Evolutionary conservation across 1,139 yeast genomes (phyloP), one percentile per base, ranked within the genome.

Genomic region (Nakaseomyces kungkrabaensis): DNA sequence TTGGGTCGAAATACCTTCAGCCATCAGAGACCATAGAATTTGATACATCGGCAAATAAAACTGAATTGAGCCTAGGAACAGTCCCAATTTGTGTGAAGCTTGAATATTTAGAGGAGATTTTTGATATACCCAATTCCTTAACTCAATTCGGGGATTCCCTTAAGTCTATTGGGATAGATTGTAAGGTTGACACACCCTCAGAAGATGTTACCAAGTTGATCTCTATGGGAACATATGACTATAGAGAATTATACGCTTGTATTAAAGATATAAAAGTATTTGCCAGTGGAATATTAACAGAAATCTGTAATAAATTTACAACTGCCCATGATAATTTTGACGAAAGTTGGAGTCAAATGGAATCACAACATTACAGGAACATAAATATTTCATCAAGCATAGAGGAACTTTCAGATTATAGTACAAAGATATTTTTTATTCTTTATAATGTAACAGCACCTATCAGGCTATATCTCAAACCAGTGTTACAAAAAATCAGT

Each of bases 31-130:
- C 47, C 3, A 17, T 54, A 10, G 38, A 13, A 5, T 53, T 59
- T 32, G 26, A 44, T 2, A 33, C 49, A 27, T 24, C 37, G 34
- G 27, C 36, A 27, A 26, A 34, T 1, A 17, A 45, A 36, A 24
- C 48, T n/a, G 5, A 31, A 6, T 26, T 60, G 5, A 52, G 53
- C 24, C 49, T 63, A 43, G 68, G 68, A 5, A 57, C 62, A 7
- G 50, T 48, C 13, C 68, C 68, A 4, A 49, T 60, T 17, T 41
- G 17, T 9, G 54, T 60, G 4, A 43, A 43, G 3, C 4, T 60
- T 3, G 32, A 37, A n/a, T 52, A 57, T 55, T 40, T 44, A n/a
- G 48, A 48, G 22, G 47, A 43, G 29, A 10, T 33, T 5, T 32
- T 43, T 32, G 46, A 43, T 29, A 34, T 41, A n/a, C 44, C 44